phyloP scores from a whole-genome alignment of 306 rosid species.

The Gillenia trifoliata region DNA sequence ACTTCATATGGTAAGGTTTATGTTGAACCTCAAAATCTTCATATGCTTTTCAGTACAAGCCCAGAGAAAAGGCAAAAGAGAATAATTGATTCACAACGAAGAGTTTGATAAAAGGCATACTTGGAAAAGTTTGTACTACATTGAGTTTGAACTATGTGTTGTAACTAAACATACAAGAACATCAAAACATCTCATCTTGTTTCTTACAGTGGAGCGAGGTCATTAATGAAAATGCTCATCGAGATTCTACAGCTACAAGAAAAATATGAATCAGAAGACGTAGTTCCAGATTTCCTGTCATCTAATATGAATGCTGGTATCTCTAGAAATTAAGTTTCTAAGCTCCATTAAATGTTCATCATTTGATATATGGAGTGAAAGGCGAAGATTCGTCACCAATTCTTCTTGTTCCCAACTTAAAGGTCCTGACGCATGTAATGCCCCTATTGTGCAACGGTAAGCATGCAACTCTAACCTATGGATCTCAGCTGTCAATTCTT shows the following conservation, averaged over 20 bases:
- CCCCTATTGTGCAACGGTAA: conserved; percentile 91
- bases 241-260: conserved; percentile 42
- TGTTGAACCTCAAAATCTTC: background rate
- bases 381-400: conserved; percentile 92
- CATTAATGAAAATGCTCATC: conserved; percentile 29
- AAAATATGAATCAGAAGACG: conserved; percentile 19
- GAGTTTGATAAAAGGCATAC: conserved; percentile 27
- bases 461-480: conserved; percentile 97
- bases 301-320: conserved; percentile 58
- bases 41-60: conserved; percentile 18
- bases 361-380: conserved; percentile 84
- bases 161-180: conserved; percentile 34
- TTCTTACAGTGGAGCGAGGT: conserved; percentile 59
- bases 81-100: conserved; percentile 21
- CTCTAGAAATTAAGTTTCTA: conserved; percentile 76
- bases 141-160: conserved; percentile 32
- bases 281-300: conserved; percentile 44
- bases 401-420: conserved; percentile 97
- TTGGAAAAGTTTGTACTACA: conserved; percentile 43
- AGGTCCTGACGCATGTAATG: conserved; percentile 93
- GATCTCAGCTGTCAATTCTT: conserved; percentile 64
- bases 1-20: background rate
- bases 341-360: conserved; percentile 91
- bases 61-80: conserved; percentile 17
- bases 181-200: conserved; percentile 43